Conservation (phyloP, 257 asterid genomes). For the Solanum ossicruentum region DNA sequence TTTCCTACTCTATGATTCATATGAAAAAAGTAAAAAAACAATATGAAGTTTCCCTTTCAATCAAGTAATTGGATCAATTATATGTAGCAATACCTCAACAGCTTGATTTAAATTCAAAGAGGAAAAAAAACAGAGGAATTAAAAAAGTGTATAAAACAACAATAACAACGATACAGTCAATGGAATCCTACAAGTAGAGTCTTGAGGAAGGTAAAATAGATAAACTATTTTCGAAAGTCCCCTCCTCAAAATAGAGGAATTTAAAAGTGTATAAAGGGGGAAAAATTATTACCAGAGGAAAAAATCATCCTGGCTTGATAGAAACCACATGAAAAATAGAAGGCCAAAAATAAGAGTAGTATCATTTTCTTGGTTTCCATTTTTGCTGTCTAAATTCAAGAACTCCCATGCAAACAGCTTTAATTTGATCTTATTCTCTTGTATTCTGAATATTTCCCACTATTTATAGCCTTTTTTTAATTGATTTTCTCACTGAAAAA, state of each 20-base stretch:
- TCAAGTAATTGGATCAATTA: background rate
- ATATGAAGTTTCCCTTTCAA: background rate
- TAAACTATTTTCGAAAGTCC: no score
- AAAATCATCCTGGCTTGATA: background rate
- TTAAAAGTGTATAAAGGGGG: background rate
- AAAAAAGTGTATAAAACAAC: background rate
- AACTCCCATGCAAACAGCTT: background rate
- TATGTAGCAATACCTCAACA: background rate
- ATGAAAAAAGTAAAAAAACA: background rate
- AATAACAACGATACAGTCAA: no score
- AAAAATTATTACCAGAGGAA: slow-evolving; percentile 13
- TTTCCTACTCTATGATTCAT: background rate
- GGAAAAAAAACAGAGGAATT: background rate
- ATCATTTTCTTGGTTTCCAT: slow-evolving; percentile 14
- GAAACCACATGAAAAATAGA: slow-evolving; percentile 5
- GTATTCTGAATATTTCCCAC: background rate
- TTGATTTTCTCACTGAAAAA: background rate
- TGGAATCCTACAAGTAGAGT: no score
- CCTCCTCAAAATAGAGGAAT: background rate
- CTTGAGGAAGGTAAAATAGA: no score
- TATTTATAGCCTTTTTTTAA: background rate
- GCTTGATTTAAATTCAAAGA: background rate
- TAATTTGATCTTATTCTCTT: background rate
- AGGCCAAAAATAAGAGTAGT: slow-evolving; percentile 10
- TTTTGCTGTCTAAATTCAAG: background rate